These are phyloP conservation scores for Fusarium buxicola DNA, from an alignment of 2,329 filamentous ascomycete genomes.

Conservation along the genomic window DNA sequence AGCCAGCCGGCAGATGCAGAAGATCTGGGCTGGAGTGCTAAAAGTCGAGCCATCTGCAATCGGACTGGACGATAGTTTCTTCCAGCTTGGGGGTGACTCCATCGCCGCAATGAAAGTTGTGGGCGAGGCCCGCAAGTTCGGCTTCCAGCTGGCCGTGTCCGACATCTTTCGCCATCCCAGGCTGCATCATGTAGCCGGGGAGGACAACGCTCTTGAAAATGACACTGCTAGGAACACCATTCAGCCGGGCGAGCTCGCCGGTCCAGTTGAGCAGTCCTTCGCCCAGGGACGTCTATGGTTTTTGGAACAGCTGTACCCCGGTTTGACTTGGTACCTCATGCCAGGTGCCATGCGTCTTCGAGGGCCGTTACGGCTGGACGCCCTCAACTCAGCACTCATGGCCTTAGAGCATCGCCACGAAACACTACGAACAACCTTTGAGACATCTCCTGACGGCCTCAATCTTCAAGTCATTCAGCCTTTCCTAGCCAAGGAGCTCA, in stretches of 20 bases:
- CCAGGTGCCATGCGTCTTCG: constrained; percentile 15
- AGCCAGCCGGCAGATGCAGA: background rate
- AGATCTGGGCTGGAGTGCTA: background rate
- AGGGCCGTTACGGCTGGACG: constrained; percentile 8
- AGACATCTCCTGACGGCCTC: background rate
- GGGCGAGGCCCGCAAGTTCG: background rate
- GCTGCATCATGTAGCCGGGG: background rate
- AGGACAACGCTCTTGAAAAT: too few species aligned
- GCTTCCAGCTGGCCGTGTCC: background rate
- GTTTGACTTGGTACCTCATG: constrained; percentile 16
- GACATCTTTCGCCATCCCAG: constrained; percentile 10
- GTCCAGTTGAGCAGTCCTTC: constrained; percentile 24
- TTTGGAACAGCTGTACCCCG: constrained; percentile 24
- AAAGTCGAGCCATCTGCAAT: background rate
- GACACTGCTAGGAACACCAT: too few species aligned
- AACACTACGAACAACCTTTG: constrained; percentile 23
- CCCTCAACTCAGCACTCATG: constrained; percentile 3
- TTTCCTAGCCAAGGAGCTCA: background rate
- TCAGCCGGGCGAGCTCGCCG: background rate
- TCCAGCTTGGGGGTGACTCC: constrained; percentile 7
- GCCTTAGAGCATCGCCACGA: constrained; percentile 25
- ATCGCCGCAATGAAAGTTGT: constrained; percentile 4
- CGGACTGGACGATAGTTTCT: constrained; percentile 7
- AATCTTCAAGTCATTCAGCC: constrained; percentile 16
- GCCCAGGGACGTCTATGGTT: constrained; percentile 34